Conservation (phyloP, 805 yeast species). For the Sungouiozyma ichnusensis region DNA sequence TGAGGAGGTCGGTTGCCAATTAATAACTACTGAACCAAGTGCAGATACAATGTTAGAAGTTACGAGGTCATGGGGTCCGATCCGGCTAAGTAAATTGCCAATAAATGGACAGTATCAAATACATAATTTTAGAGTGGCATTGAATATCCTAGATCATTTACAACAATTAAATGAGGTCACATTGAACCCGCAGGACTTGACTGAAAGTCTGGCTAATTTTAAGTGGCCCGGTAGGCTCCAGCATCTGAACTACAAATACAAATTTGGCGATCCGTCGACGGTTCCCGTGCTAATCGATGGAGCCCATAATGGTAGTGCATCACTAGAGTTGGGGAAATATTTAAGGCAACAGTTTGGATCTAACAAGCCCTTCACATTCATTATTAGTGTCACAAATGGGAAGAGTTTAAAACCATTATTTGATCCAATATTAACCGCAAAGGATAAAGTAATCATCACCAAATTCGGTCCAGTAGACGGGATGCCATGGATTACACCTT, state of each 20-base stretch:
- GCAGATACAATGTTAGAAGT: constrained; percentile 7
- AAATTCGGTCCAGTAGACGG: constrained; percentile 63
- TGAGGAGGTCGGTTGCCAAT: constrained; percentile 17
- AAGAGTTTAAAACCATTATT: constrained; percentile 48
- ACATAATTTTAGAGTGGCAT: constrained; percentile 58
- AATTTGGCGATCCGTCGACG: constrained; percentile 6
- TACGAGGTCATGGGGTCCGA: constrained; percentile 25
- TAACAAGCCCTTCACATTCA: constrained; percentile 34
- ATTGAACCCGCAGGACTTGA: constrained; percentile 31
- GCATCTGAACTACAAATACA: constrained; percentile 25
- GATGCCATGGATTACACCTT: constrained; percentile 86
- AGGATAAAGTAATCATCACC: constrained; percentile 54
- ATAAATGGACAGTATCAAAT: constrained; percentile 65
- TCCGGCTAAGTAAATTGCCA: constrained; percentile 36
- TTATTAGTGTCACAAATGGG: constrained; percentile 69
- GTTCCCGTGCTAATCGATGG: constrained; percentile 59
- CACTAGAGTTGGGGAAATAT: constrained; percentile 54
- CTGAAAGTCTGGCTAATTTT: constrained; percentile 43
- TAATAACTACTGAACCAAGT: constrained; percentile 17
- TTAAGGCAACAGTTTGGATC: constrained; percentile 26
- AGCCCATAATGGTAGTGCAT: constrained; percentile 86
- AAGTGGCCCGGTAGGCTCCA: constrained; percentile 89
- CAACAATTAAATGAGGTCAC: constrained; percentile 15
- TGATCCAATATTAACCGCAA: constrained; percentile 35
- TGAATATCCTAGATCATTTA: constrained; percentile 39